Conservation (phyloP, 371 early-diverging fungal species). For the Mortierella sp. region DNA sequence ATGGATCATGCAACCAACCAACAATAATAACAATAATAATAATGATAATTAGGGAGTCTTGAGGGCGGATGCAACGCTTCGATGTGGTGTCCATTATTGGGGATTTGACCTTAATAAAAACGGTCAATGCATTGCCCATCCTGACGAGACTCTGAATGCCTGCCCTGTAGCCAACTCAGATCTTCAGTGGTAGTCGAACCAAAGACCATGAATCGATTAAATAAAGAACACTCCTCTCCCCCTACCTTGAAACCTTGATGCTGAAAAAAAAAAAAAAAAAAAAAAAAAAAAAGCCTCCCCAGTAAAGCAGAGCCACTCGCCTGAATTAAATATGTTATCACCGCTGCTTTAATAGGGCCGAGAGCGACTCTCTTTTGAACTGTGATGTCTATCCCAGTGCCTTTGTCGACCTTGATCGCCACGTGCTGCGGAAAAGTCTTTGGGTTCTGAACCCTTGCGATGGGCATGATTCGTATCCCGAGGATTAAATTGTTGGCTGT, state of each 20-base stretch:
- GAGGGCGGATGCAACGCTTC: slow-evolving; percentile 35
- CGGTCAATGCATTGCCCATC: slow-evolving; percentile 51
- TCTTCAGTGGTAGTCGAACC: slow-evolving; percentile 37
- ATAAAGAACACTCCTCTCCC: neutral
- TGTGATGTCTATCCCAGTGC: neutral
- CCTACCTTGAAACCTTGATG: no score
- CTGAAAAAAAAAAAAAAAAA: neutral
- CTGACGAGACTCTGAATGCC: slow-evolving; percentile 51
- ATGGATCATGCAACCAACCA: no score
- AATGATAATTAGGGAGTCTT: slow-evolving; percentile 48
- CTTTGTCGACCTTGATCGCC: neutral
- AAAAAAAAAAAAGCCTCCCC: neutral
- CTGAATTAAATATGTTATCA: no score
- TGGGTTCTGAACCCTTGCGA: neutral
- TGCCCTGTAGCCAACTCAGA: slow-evolving; percentile 38
- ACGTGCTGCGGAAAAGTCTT: neutral
- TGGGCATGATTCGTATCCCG: slow-evolving; percentile 19
- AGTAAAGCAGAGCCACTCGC: no score
- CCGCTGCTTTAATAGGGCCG: slow-evolving; percentile 1
- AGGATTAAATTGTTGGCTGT: slow-evolving; percentile 50
- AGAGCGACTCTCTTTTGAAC: neutral
- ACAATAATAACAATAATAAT: no score
- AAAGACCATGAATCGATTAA: neutral
- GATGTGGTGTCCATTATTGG: slow-evolving; percentile 53
- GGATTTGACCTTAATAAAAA: slow-evolving; percentile 47